Base-by-base conservation (phyloP, 1,139 yeast species). In the Blastobotrys elegans region DNA sequence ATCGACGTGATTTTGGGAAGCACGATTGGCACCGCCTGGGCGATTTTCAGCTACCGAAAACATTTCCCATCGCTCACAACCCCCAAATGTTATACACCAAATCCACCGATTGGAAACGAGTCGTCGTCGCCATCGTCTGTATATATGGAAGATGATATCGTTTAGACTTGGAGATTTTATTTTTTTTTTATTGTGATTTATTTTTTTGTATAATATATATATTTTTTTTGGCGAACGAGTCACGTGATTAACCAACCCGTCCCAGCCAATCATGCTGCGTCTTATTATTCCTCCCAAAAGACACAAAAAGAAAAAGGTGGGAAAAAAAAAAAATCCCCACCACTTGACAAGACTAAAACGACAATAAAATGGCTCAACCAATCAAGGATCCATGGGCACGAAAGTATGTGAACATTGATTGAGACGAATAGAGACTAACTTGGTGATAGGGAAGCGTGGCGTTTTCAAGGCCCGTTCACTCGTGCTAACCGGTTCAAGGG, bases 381-480 rank as follows among this genome's bases (percentile, higher is more conserved):
- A 47, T 56, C 31, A 67, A 66, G 50, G 76, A 73, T 56, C 76
- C 77, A 22, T 73, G 76, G 76, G 76, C 75, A 40, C 66, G 68
- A 61, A 65, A 73, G 75, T 72, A 59, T 40, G 75, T 63, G 21
- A n/a, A 26, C 8, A 27, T 40, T 14, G 13, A 40, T 3, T 3
- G 31, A n/a, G 11, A 10, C 17, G 30, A 14, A 20, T 5, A 21
- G 22, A 6, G 29, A 17, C 48, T 46, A 42, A 48, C 50, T 31
- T 22, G 10, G 20, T 22, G 55, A 13, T 24, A 84, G 95, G 76
- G 95, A 87, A 66, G 95, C 95, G 47, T 87, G 96, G 96, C 81
- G 95, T 74, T 84, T 80, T 68, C 83, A 81, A 60, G 95, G 94
- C 52, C 86, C 82, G 50, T 87, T 87, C 71, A 75, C 84, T 50